phyloP scores from a whole-genome alignment of 305 asterid species.

The Coffea humblotiana region DNA sequence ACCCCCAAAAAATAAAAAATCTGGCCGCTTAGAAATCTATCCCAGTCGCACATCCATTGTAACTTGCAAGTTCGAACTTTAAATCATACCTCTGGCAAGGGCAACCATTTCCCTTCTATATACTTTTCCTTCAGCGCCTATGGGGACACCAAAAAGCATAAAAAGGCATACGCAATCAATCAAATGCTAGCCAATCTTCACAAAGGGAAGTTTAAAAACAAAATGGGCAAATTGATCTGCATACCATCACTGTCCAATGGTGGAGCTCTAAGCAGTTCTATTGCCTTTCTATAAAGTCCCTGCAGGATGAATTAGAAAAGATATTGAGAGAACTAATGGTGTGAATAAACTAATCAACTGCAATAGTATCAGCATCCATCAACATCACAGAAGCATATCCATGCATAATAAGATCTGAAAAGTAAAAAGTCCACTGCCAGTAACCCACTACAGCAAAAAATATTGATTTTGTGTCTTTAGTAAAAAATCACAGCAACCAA shows the following conservation, averaged over 20 bases:
- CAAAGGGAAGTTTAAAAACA: neutral
- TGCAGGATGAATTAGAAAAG: conserved; percentile 27
- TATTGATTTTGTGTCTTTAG: neutral
- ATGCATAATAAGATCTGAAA: neutral
- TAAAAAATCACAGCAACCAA: neutral
- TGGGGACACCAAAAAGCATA: neutral
- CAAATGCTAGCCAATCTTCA: neutral
- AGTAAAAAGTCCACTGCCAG: neutral
- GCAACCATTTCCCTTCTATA: conserved; percentile 65
- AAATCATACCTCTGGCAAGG: conserved; percentile 74
- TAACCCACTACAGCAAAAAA: neutral
- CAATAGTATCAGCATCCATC: neutral
- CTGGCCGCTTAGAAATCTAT: neutral
- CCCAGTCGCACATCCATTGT: neutral
- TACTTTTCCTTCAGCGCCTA: conserved; percentile 38
- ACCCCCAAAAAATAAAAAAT: neutral
- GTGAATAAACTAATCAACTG: neutral
- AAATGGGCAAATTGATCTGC: conserved; percentile 6
- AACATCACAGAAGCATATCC: neutral
- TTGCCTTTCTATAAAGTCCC: conserved; percentile 92
- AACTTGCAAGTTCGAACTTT: neutral
- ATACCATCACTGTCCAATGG: conserved; percentile 61
- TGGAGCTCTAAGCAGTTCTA: conserved; percentile 83
- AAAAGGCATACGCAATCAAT: conserved; percentile 5
- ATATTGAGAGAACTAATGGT: neutral